A percentile compares a stretch with the other conserved stretches of the same genome.
Conservation (phyloP, 78 protist genomes). For the Chrysochromulina tobinii region DNA sequence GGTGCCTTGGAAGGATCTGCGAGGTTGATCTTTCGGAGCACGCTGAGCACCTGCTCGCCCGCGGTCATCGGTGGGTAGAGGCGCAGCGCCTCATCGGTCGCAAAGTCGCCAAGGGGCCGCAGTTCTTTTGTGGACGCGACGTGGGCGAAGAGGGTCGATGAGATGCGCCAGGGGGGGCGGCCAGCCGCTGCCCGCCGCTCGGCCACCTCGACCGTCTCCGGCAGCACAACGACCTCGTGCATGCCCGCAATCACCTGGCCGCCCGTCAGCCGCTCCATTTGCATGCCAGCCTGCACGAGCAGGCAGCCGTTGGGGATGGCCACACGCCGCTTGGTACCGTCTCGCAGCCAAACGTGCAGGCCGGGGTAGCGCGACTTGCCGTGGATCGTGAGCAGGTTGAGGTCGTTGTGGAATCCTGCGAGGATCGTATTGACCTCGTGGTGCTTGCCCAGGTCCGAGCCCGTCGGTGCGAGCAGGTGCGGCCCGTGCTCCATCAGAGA, state of each 20-base stretch:
- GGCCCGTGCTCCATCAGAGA: slow-evolving; percentile 72
- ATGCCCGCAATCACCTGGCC: neutral
- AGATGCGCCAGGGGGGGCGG: slow-evolving; percentile 78
- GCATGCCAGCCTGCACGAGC: slow-evolving; percentile 86
- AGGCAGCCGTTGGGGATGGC: slow-evolving; percentile 73
- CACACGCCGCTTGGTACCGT: slow-evolving; percentile 17
- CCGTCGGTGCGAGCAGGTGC: slow-evolving; percentile 91
- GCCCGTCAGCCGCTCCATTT: slow-evolving; percentile 73
- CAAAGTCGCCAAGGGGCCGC: neutral
- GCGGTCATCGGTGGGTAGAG: slow-evolving; percentile 22
- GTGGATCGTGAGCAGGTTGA: slow-evolving; percentile 85
- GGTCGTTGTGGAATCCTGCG: slow-evolving; percentile 89
- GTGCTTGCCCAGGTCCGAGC: slow-evolving; percentile 73
- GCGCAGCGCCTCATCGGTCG: neutral
- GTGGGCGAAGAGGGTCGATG: slow-evolving; percentile 86
- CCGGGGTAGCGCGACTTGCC: slow-evolving; percentile 66
- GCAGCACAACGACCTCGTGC: slow-evolving; percentile 82
- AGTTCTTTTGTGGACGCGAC: slow-evolving; percentile 64
- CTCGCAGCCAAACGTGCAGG: slow-evolving; percentile 49
- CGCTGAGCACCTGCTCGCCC: slow-evolving; percentile 35
- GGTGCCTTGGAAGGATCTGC: no score
- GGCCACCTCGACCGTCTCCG: slow-evolving; percentile 50
- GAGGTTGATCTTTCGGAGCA: no score
- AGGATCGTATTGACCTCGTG: slow-evolving; percentile 54
- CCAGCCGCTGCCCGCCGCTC: slow-evolving; percentile 47